Percentiles rank a stretch among this genome's conserved stretches.
phyloP scores from a whole-genome alignment of 192 early-diverging fungal genomes.

The Gonapodya prolifera region DNA sequence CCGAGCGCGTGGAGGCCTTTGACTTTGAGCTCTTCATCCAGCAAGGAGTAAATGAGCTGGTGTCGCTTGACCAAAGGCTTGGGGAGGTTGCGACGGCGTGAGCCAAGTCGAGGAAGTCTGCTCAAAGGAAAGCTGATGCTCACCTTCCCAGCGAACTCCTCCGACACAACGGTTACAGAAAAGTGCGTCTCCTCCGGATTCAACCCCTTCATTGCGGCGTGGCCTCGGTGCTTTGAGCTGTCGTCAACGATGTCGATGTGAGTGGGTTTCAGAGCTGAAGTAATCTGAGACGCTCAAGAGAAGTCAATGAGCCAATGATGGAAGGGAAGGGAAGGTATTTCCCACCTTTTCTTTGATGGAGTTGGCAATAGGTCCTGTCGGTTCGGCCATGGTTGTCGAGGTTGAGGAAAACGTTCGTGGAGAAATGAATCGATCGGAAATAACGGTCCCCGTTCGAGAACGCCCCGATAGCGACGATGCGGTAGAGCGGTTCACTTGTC shows the following conservation, averaged over 20 bases:
- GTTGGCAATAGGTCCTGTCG: too few species aligned
- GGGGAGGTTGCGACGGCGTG: too few species aligned
- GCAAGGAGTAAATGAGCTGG: slow-evolving; percentile 49
- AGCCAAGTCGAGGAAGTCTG: too few species aligned
- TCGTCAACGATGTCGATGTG: slow-evolving; percentile 65
- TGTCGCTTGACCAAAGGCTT: slow-evolving; percentile 16
- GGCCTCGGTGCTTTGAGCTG: slow-evolving; percentile 62
- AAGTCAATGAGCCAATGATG: too few species aligned
- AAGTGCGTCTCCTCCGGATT: slow-evolving; percentile 73
- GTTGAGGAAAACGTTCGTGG: too few species aligned
- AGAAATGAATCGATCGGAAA: too few species aligned
- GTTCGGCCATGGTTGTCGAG: too few species aligned
- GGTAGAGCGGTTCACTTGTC: too few species aligned
- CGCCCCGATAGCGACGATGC: too few species aligned
- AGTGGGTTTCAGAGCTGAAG: slow-evolving; percentile 34
- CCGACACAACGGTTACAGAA: slow-evolving; percentile 55
- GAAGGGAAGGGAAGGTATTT: too few species aligned
- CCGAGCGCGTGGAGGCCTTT: slow-evolving; percentile 66
- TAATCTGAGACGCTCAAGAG: slow-evolving; percentile 17
- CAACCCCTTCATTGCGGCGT: slow-evolving; percentile 76
- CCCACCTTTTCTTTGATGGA: too few species aligned
- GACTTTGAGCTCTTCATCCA: slow-evolving; percentile 52
- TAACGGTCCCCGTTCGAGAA: too few species aligned
- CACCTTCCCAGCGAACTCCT: slow-evolving; percentile 48
- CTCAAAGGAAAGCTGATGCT: not conserved